Conservation (phyloP, 352 stramenopile genomes). For the Pythium monospermum region DNA sequence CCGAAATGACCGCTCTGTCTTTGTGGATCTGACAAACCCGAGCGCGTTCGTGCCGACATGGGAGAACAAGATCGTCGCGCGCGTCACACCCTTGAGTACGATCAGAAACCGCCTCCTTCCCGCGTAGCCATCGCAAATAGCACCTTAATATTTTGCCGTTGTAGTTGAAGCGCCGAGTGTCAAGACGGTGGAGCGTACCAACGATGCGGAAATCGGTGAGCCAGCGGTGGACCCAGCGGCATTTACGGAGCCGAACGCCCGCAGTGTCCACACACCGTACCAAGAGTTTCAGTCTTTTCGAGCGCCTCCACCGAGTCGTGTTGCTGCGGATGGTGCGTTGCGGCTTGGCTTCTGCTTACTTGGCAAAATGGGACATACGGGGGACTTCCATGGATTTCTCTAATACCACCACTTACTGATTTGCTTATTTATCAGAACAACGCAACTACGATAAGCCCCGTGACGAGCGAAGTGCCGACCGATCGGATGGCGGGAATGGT, state of each 20-base stretch:
- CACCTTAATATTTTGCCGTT: neutral
- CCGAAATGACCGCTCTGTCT: slow-evolving; percentile 59
- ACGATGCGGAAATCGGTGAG: slow-evolving; percentile 4
- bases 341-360: no score
- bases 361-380: no score
- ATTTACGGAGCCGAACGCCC: neutral
- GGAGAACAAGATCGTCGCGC: slow-evolving; percentile 66
- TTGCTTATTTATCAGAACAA: no score
- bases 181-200: slow-evolving; percentile 31
- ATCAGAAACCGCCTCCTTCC: neutral
- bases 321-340: slow-evolving; percentile 2
- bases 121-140: neutral
- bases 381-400: no score
- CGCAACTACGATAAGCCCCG: neutral
- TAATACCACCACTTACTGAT: no score
- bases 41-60: slow-evolving; percentile 54
- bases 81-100: slow-evolving; percentile 48
- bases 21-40: slow-evolving; percentile 68
- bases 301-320: neutral
- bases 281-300: slow-evolving; percentile 15
- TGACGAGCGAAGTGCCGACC: neutral
- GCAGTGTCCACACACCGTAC: slow-evolving; percentile 4
- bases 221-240: neutral
- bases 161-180: slow-evolving; percentile 39
- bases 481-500: neutral